Evolutionary conservation across 495 filamentous ascomycete species (phyloP).

Genomic region (Trichoderma gamsii): DNA sequence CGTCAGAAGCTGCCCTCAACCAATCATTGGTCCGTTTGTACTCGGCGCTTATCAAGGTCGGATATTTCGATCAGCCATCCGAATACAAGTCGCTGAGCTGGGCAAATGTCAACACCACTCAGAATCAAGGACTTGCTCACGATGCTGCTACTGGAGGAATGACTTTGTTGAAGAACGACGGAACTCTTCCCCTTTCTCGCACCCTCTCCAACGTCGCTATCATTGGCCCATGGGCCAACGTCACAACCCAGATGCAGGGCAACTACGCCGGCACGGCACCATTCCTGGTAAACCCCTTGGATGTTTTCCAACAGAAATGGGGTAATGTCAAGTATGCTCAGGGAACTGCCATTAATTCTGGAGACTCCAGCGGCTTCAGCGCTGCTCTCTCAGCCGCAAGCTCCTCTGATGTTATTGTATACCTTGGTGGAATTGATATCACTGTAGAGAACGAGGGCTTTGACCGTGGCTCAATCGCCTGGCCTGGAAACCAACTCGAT

Average conservation of each 20-base stretch:
- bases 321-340: not conserved
- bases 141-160: constrained; percentile 55
- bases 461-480: constrained; percentile 39
- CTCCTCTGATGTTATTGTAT: constrained; percentile 38
- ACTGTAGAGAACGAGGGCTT: constrained; percentile 34
- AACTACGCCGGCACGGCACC: constrained; percentile 53
- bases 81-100: constrained; percentile 28
- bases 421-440: constrained; percentile 40
- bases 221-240: constrained; percentile 55
- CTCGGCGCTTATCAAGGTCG: constrained; percentile 30
- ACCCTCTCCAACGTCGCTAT: constrained; percentile 47
- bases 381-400: constrained; percentile 31
- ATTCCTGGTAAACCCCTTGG: constrained; percentile 32
- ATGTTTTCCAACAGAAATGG: constrained; percentile 4
- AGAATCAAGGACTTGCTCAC: constrained; percentile 42
- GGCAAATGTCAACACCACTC: constrained; percentile 28
- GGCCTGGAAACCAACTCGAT: constrained; percentile 38
- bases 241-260: constrained; percentile 53
- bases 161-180: constrained; percentile 58
- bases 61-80: constrained; percentile 30
- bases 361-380: constrained; percentile 9
- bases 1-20: constrained; percentile 32
- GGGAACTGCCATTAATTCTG: constrained; percentile 2
- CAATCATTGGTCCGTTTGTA: constrained; percentile 31
- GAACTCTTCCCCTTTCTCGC: constrained; percentile 30